Evolutionary conservation across 192 early-diverging fungal genomes (phyloP).

Genomic region (Backusella circina): DNA sequence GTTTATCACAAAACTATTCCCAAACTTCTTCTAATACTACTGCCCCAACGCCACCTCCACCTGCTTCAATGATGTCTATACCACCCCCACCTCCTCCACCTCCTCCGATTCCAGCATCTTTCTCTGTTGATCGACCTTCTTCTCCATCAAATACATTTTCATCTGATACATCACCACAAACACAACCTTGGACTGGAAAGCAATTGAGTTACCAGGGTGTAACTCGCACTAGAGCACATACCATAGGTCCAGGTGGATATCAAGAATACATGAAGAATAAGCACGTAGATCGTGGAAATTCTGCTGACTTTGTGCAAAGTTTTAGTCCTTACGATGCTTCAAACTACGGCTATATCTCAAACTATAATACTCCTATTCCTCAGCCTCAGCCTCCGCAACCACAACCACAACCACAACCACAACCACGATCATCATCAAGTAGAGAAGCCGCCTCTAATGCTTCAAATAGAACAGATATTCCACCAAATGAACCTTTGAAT

Average conservation of each 20-base stretch:
- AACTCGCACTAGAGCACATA: constrained; percentile 8
- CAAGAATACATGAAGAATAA: background rate
- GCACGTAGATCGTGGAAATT: background rate
- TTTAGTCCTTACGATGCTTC: background rate
- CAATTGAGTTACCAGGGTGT: background rate
- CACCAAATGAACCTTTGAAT: background rate
- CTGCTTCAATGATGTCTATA: background rate
- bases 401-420: background rate
- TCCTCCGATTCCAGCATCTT: background rate
- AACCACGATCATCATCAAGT: background rate
- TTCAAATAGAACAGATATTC: background rate
- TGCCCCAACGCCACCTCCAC: background rate
- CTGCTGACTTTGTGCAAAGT: background rate
- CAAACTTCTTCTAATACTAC: background rate
- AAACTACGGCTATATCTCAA: background rate
- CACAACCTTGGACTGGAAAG: background rate
- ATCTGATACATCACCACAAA: constrained; percentile 38
- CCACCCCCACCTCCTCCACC: constrained; percentile 15
- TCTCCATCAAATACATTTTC: background rate
- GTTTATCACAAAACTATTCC: background rate
- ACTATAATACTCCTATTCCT: background rate
- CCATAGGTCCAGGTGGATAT: background rate
- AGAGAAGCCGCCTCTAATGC: background rate
- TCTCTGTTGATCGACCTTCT: background rate
- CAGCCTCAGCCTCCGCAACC: background rate